phyloP scores from a whole-genome alignment of 805 yeast genomes.

The Candida wancherniae region DNA sequence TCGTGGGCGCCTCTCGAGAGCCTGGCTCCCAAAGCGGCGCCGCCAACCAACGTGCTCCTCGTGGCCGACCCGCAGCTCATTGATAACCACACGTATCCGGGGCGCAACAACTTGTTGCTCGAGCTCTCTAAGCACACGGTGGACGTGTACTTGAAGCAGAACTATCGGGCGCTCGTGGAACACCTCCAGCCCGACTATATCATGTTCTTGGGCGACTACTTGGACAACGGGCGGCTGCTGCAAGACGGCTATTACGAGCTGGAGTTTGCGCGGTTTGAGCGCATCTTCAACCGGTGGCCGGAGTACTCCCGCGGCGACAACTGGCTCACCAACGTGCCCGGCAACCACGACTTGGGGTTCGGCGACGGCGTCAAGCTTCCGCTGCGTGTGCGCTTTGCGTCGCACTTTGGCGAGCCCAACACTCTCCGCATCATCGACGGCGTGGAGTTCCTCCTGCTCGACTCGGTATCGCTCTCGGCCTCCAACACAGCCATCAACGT shows the following conservation, averaged over 20 bases:
- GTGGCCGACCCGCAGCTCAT: constrained; percentile 44
- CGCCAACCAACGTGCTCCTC: constrained; percentile 27
- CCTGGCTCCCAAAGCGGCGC: not conserved
- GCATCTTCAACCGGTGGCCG: constrained; percentile 24
- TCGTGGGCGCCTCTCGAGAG: constrained; percentile 24
- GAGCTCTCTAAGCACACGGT: constrained; percentile 38
- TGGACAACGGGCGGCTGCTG: constrained; percentile 39
- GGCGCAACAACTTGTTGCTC: constrained; percentile 28
- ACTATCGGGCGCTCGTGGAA: constrained; percentile 30
- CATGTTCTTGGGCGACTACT: constrained; percentile 39
- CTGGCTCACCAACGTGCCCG: constrained; percentile 29
- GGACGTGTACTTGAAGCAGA: constrained; percentile 34
- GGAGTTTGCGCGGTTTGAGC: constrained; percentile 29
- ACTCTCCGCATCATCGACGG: constrained; percentile 19
- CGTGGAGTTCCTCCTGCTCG: constrained; percentile 27
- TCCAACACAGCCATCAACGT: constrained; percentile 8
- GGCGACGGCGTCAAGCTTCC: constrained; percentile 22
- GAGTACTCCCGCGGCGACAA: constrained; percentile 20
- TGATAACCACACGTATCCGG: constrained; percentile 42
- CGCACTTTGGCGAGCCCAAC: constrained; percentile 33
- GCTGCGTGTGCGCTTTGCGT: constrained; percentile 26
- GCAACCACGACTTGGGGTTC: constrained; percentile 27
- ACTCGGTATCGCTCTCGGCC: constrained; percentile 19
- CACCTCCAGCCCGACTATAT: constrained; percentile 33
- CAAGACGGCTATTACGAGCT: constrained; percentile 25